Base-by-base conservation (phyloP, 108 stramenopile genomes). In the Cyclotella atomus region DNA sequence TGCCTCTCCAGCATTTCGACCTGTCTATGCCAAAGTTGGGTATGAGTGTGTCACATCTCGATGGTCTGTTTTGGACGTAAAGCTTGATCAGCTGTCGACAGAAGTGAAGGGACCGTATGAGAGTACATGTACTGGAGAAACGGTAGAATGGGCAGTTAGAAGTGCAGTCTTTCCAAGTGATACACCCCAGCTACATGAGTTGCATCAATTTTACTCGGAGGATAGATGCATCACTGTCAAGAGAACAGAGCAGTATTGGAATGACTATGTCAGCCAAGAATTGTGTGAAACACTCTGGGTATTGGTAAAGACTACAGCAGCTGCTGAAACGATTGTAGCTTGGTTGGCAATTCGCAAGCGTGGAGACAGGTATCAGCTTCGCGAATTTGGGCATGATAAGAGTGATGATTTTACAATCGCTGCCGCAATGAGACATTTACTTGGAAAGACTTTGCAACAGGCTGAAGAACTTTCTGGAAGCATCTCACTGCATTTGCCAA, bases 321-420 rank as follows among this genome's bases (percentile, higher is more conserved):
- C 60, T 53, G 25, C 16, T 46, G 71, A 61, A 17, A 61, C 12
- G 8, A 74, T 89, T 54, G 49, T 88, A 9, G 84, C 79, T 19
- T 92, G 91, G 91, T 41, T 89, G 25, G 85, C 91, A 7, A 46
- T 89, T 35, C 70, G 85, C 15, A 59, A 54, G n/a, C 73, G 85
- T 34, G 80, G 80, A 21, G 86, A 80, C 23, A 64, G 79, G 23
- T 83, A 73, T 34, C 87, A 88, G 76, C 65, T 92, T 4, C 78
- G 86, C 49, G 91, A 92, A 62, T 92, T 92, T 82, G 91, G 91
- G 16, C 35, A 50, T 21, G 81, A 85, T 29, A 54, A n/a, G 15
- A 54, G 15, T 25, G 21, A 19, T 6, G 59, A 2, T 35, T 38
- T 36, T 23, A 43, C 24, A 16, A 41, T 70, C 14, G 56, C 57